Base-by-base conservation (phyloP, 164 flowering plant species). In the Hamamelis virginiana region DNA sequence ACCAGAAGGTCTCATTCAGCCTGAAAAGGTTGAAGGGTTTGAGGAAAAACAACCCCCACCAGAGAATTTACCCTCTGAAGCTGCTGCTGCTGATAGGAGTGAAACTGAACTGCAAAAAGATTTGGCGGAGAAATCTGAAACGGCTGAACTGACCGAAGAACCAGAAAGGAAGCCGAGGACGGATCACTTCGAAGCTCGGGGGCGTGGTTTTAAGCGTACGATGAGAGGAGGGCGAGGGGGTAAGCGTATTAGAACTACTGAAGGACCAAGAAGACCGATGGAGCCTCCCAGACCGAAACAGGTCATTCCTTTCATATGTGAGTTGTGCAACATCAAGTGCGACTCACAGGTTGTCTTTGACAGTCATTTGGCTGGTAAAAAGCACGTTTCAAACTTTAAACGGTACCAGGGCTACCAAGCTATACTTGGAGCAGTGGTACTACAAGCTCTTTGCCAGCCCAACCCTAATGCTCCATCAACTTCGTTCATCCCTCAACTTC, bases 341-440 rank as follows among this genome's bases (percentile, higher is more conserved):
- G 86, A 83, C 58, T 80, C 87, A 4, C 81, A 68, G 57, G 78
- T 78, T n/a, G 87, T 80, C 68, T 76, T 80, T 44, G 79, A 87
- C 18, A 73, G 72, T 56, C 89, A 87, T 75, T 66, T 87, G 73
- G 71, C 75, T 33, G 91, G 91, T 45, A 87, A 81, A 70, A 87
- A 85, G 74, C 90, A 87, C 72, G 41, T 66, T 1, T 53, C 82
- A 10, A 80, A 79, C 65, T 65, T 83, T 22, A 78, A 79, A 72
- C 74, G 84, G 14, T 80, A 73, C 50, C 80, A 80, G 43, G 84
- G 73, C 63, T 75, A 82, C 57, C 77, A 76, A 25, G 81, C 75
- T 27, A 59, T 66, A 19, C 47, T 68, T 58, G 84, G 82, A 14
- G 64, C 73, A 50, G 72, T 48, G 28, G 74, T 71, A 26, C 74